phyloP scores from a whole-genome alignment of 208 protist genomes.

The Wallacemonas sp. region DNA sequence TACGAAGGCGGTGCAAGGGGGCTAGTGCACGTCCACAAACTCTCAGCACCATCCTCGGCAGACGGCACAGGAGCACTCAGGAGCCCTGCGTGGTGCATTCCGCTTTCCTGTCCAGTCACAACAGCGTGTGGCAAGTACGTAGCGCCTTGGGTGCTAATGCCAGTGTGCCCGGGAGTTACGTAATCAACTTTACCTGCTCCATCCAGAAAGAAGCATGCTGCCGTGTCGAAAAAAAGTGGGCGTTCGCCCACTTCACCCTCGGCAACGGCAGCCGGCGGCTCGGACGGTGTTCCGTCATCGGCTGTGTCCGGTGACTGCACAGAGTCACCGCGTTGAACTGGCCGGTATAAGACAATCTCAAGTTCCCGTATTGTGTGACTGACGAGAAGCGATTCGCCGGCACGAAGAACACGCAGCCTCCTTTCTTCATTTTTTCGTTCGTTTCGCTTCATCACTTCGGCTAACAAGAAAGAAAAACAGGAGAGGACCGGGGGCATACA shows the following conservation, averaged over 20 bases:
- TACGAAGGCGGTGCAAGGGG: neutral
- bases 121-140: conserved; percentile 58
- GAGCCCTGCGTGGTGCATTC: neutral
- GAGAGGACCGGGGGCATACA: conserved; percentile 8
- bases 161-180: conserved; percentile 54
- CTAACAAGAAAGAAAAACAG: conserved; percentile 1
- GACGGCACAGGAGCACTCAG: neutral
- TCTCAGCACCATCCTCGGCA: neutral
- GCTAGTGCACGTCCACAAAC: neutral
- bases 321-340: conserved; percentile 22
- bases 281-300: neutral
- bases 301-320: neutral
- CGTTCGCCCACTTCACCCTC: conserved; percentile 5
- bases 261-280: neutral
- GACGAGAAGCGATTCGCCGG: conserved; percentile 62
- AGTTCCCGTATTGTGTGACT: conserved; percentile 49
- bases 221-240: conserved; percentile 78
- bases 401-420: conserved; percentile 47
- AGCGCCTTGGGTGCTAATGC: conserved; percentile 58
- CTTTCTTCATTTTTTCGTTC: conserved; percentile 32
- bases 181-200: conserved; percentile 60
- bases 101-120: conserved; percentile 36
- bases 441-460: conserved; percentile 11
- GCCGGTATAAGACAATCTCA: conserved; percentile 77
- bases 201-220: conserved; percentile 70